These are phyloP conservation scores for Cladosporium sp. DNA, from an alignment of 2,329 filamentous ascomycete species.

Conservation along the genomic window DNA sequence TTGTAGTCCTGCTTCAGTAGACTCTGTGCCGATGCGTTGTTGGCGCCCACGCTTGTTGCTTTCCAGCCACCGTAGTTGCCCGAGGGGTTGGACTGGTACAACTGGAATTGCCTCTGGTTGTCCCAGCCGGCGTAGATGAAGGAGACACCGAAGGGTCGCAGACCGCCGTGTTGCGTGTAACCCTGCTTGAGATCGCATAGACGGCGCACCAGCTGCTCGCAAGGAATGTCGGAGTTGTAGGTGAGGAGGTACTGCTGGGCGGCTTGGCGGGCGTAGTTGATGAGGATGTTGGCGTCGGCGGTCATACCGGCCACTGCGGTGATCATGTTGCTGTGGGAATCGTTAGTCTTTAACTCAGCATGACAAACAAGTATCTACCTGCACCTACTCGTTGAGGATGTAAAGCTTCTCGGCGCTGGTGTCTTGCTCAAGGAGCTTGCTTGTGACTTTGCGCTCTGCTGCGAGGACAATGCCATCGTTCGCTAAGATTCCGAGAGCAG, in stretches of 20 bases:
- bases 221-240: slow-evolving; percentile 99
- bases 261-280: slow-evolving; percentile 97
- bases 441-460: slow-evolving; percentile 97
- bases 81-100: slow-evolving; percentile 98
- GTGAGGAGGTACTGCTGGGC: slow-evolving; percentile 97
- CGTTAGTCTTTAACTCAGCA: not conserved
- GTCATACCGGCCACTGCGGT: slow-evolving; percentile 99
- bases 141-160: slow-evolving; percentile 95
- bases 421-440: slow-evolving; percentile 98
- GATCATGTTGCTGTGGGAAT: slow-evolving; percentile 91
- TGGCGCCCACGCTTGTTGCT: slow-evolving; percentile 94
- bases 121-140: slow-evolving; percentile 99
- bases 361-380: not conserved
- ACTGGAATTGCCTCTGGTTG: slow-evolving; percentile 91
- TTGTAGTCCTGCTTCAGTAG: slow-evolving; percentile 99
- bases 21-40: slow-evolving; percentile 96
- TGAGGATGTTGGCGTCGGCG: slow-evolving; percentile 98
- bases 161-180: slow-evolving; percentile 97
- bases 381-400: slow-evolving; percentile 88
- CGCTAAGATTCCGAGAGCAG: slow-evolving; percentile 92
- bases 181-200: slow-evolving; percentile 98
- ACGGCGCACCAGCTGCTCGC: slow-evolving; percentile 94
- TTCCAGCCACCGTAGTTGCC: slow-evolving; percentile 99
- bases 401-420: slow-evolving; percentile 99
- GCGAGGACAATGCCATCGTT: slow-evolving; percentile 98